Evolutionary conservation across 495 filamentous ascomycete genomes (phyloP), one percentile per base, ranked within the genome.

Genomic region (Lasiosphaeriaceae sp.): DNA sequence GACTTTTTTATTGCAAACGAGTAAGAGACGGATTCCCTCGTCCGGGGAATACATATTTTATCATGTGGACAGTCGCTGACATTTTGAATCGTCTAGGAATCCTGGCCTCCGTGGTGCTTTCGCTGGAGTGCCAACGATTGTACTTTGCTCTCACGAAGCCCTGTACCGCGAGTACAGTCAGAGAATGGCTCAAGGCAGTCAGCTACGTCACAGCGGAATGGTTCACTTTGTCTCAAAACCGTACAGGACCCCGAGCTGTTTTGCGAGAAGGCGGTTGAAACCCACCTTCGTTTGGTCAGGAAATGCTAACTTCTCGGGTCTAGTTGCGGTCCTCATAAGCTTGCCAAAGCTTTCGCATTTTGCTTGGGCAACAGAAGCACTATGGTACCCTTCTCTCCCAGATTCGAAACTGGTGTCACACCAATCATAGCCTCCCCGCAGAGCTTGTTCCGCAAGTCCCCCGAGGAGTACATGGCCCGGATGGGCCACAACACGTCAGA

Each of bases 161-260:
- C 50, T 58, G 31, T 43, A 46, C 22, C 56, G 44, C 26, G 56
- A 58, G 19, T 44, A 58, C 45, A 20, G 50, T 31, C 26, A 47
- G 41, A 58, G 44, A 37, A 44, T 29, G 26, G 14, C 21, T 17
- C 37, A 37, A 21, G 19, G 21, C 45, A 44, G 43, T 20, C 24
- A 31, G 41, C 9, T 20, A 24, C 23, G 17, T 43, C 29, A 35
- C 17, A 29, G 41, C 4, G 50, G 14, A 34, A 45, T 37, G 12
- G 20, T 50, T 17, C 56, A 54, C 56, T 58, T 53, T 44, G 56
- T 58, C 21, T 58, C 56, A 17, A 53, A 58, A 37, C 50, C 56
- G 50, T 58, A 53, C 56, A 31, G 54, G 26, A 22, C 24, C 39
- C 44, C 50, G 9, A 31, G 2, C 39, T 43, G 39, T 43, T 17